These are phyloP conservation scores for Astragalus membranaceus DNA, from an alignment of 306 rosid species.

Conservation along the genomic window DNA sequence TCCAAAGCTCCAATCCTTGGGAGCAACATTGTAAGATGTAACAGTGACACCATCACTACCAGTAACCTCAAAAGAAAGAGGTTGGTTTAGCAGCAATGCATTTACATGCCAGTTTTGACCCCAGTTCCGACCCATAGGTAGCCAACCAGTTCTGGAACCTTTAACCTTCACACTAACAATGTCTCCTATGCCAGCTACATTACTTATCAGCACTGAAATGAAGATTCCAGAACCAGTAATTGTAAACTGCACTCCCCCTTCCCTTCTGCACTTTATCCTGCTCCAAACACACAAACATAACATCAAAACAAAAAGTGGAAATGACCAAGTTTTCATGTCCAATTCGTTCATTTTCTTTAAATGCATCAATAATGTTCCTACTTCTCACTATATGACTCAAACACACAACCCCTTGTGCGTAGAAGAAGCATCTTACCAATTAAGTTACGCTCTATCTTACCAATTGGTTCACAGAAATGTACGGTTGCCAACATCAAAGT, in stretches of 20 bases:
- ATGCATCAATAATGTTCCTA: too few relatives aligned
- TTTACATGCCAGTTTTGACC: slow-evolving; percentile 94
- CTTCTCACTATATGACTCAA: too few relatives aligned
- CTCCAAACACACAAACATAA: neutral
- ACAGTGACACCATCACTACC: slow-evolving; percentile 57
- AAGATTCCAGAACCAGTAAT: slow-evolving; percentile 66
- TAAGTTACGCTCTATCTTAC: too few relatives aligned
- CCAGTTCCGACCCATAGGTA: slow-evolving; percentile 94
- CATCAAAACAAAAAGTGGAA: neutral
- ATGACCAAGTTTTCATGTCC: neutral
- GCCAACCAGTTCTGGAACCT: slow-evolving; percentile 95
- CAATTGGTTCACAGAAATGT: too few relatives aligned
- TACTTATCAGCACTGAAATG: slow-evolving; percentile 64
- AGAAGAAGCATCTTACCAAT: too few relatives aligned
- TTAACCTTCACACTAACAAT: slow-evolving; percentile 63
- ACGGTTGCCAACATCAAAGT: too few relatives aligned
- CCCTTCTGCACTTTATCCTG: slow-evolving; percentile 80
- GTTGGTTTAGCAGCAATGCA: slow-evolving; percentile 72
- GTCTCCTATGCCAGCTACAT: slow-evolving; percentile 80
- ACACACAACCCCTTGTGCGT: too few relatives aligned
- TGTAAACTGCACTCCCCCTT: slow-evolving; percentile 65
- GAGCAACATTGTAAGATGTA: slow-evolving; percentile 76
- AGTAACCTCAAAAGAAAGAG: slow-evolving; percentile 83
- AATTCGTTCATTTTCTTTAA: neutral
- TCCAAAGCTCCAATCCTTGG: slow-evolving; percentile 76